Percentiles rank a stretch among this genome's conserved stretches.
These are phyloP conservation scores for Cyberlindnera japonica DNA, from an alignment of 805 yeast genomes.

Conservation along the genomic window DNA sequence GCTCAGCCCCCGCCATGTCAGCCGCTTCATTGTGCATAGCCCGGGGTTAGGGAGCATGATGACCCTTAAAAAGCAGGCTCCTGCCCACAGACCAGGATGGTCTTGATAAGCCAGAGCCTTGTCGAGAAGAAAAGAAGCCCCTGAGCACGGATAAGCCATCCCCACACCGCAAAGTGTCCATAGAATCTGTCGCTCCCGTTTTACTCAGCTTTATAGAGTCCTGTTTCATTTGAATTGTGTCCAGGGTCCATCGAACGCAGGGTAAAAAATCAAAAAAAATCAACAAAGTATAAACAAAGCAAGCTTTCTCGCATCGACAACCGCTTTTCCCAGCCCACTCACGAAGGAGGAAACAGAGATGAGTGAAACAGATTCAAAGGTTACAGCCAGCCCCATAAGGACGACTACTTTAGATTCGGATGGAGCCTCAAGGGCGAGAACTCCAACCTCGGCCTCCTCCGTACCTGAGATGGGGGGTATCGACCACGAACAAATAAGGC, in stretches of 20 bases:
- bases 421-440: conserved; percentile 1
- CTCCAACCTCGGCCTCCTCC: conserved; percentile 15
- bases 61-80: too few species aligned
- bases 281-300: not conserved
- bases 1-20: too few species aligned
- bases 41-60: too few species aligned
- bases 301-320: too few species aligned
- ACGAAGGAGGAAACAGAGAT: not conserved
- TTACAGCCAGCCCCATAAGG: conserved; percentile 2
- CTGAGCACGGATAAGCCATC: too few species aligned
- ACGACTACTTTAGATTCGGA: not conserved
- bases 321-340: not conserved
- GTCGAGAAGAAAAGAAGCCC: too few species aligned
- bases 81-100: too few species aligned
- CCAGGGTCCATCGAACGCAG: not conserved
- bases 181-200: not conserved
- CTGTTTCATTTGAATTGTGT: not conserved
- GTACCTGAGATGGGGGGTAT: not conserved
- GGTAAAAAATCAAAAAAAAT: not conserved
- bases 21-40: too few species aligned
- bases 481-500: conserved; percentile 11
- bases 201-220: too few species aligned
- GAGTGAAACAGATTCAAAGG: not conserved
- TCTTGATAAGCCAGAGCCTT: too few species aligned
- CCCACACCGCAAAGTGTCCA: too few species aligned